phyloP scores from a whole-genome alignment of 768 basidiomycete species.

The Lactifluus pinguis region DNA sequence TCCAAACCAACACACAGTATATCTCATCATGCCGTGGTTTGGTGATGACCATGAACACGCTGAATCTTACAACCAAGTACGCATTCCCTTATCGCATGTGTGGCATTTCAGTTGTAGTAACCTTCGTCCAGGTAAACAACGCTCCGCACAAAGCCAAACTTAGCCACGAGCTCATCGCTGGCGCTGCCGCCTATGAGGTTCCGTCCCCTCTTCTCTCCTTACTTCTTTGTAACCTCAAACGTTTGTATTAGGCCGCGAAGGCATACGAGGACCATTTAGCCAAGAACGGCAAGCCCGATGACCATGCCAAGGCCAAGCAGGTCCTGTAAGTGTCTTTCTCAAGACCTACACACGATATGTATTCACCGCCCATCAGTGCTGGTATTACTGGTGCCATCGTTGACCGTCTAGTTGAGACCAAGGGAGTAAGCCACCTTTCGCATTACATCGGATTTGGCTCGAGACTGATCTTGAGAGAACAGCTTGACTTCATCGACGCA shows the following conservation, averaged over 20 bases:
- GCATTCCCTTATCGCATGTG: neutral
- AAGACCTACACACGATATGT: neutral
- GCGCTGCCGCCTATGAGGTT: slow-evolving; percentile 57
- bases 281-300: slow-evolving; percentile 38
- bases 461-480: neutral
- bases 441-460: neutral
- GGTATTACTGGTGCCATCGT: slow-evolving; percentile 47
- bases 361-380: slow-evolving; percentile 31
- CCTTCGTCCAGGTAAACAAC: neutral
- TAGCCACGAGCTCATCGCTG: slow-evolving; percentile 60
- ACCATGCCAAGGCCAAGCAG: slow-evolving; percentile 52
- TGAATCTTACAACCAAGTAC: neutral
- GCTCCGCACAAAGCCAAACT: slow-evolving; percentile 42
- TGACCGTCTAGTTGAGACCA: slow-evolving; percentile 47
- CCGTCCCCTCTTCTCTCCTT: neutral
- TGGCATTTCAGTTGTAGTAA: neutral
- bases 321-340: slow-evolving; percentile 29
- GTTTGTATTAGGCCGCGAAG: slow-evolving; percentile 44
- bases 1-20: neutral
- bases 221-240: neutral
- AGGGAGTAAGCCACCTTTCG: slow-evolving; percentile 32
- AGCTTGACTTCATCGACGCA: slow-evolving; percentile 39
- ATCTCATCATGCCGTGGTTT: slow-evolving; percentile 4
- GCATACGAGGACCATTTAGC: slow-evolving; percentile 48
- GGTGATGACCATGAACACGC: neutral